Evolutionary conservation across 75 land plant genomes (phyloP), one percentile per base, ranked within the genome.

Genomic region (Cryptomeria japonica): DNA sequence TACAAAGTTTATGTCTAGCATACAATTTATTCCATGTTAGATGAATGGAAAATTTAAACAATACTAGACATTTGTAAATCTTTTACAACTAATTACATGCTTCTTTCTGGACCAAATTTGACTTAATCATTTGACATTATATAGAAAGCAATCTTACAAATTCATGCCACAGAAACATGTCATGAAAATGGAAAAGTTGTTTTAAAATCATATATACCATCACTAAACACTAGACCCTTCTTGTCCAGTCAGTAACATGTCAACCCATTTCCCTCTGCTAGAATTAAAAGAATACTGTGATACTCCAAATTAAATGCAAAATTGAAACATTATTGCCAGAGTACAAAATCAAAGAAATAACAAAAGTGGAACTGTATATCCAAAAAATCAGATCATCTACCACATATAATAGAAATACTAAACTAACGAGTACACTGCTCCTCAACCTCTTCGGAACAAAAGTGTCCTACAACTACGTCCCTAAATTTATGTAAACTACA

Each of bases 391-490:
- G 46, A n/a, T 82, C 13, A 46, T 25, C 47, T 44, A 82, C 49
- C 84, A 82, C 13, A 82, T 25, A 46, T 82, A 46, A 75, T 34
- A 82, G 51, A 39, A 44, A 82, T 5, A 44, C 51, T n/a, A n/a
- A 82, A 28, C 46, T 82, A 25, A 82, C 46, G 47, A 44, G 84
- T 44, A 82, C 84, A n/a, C 32, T 42, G 32, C 28, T 31, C 49
- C 84, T 46, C 13, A 46, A 46, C 84, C 84, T 46, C 31, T 46
- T 82, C 28, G 49, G 51, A 82, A 82, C 84, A 64, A 44, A 82
- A 46, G 84, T 82, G 47, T 82, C 47, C 84, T 82, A 82, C 31
- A n/a, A 82, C 84, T 82, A 82, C n/a, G 31, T n/a, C 15, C 31
- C 84, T 82, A 12, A 82, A 39, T 38, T 10, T 82, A 46, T n/a